Percentiles rank a stretch among this genome's conserved stretches.
phyloP scores from a whole-genome alignment of 805 yeast genomes.

The Clavispora asparagi region DNA sequence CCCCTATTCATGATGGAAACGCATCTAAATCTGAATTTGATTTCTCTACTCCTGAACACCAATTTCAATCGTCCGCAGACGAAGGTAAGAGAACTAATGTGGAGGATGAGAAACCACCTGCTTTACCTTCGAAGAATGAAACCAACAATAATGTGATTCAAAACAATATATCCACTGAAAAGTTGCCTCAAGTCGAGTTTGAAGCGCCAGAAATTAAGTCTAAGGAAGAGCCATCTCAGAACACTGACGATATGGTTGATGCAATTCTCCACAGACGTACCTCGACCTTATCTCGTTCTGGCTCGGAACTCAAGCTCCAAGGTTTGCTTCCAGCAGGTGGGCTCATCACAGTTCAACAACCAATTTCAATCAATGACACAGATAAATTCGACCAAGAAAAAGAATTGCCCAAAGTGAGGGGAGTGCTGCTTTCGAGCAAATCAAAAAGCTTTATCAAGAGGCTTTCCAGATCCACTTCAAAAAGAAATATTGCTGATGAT shows the following conservation, averaged over 20 bases:
- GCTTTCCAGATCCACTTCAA: constrained; percentile 20
- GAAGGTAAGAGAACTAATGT: no score
- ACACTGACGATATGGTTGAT: not conserved
- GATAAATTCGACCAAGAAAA: constrained; percentile 10
- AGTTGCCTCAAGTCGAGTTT: not conserved
- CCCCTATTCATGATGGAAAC: not conserved
- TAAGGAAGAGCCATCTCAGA: not conserved
- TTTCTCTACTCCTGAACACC: not conserved
- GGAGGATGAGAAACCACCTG: not conserved
- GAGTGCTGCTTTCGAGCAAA: constrained; percentile 21
- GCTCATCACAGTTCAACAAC: constrained; percentile 4
- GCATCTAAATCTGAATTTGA: not conserved
- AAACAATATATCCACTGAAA: not conserved
- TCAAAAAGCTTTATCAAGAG: constrained; percentile 31
- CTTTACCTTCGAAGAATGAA: not conserved
- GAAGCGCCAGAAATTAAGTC: not conserved
- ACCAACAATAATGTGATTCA: not conserved
- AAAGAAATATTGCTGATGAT: constrained; percentile 1
- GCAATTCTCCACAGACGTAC: not conserved
- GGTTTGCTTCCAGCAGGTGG: constrained; percentile 11
- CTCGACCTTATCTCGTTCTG: constrained; percentile 11
- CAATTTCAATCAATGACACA: not conserved
- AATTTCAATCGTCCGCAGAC: no score
- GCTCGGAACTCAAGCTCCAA: constrained; percentile 12
- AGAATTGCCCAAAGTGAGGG: constrained; percentile 11